phyloP scores from a whole-genome alignment of 2,329 filamentous ascomycete species.

The Colletotrichum liriopes region DNA sequence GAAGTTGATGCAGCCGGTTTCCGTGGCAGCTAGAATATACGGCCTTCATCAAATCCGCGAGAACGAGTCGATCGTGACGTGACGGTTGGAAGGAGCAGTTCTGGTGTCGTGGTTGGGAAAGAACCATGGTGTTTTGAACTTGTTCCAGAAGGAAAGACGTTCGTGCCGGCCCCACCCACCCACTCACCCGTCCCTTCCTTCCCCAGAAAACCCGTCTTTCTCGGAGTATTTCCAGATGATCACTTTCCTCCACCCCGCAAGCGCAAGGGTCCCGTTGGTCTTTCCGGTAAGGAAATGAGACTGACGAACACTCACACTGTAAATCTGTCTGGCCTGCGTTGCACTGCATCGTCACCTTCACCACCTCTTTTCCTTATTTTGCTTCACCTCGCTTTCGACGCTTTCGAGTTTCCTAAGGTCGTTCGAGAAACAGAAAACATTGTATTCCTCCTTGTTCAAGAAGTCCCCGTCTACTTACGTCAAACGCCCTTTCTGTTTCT shows the following conservation, averaged over 20 bases:
- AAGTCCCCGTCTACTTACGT: neutral
- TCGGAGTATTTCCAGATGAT: slow-evolving; percentile 35
- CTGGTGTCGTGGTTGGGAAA: slow-evolving; percentile 27
- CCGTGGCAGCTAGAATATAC: neutral
- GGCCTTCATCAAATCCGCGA: neutral
- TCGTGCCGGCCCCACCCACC: slow-evolving; percentile 32
- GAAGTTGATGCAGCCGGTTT: neutral
- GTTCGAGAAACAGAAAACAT: neutral
- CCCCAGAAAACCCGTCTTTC: slow-evolving; percentile 13
- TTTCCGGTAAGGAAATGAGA: neutral
- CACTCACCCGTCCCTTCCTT: slow-evolving; percentile 26
- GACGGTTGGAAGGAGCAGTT: slow-evolving; percentile 4
- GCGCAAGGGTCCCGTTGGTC: slow-evolving; percentile 9
- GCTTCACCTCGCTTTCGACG: neutral
- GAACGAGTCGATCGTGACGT: slow-evolving; percentile 24
- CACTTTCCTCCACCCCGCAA: slow-evolving; percentile 2
- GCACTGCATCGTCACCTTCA: slow-evolving; percentile 12
- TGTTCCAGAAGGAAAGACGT: slow-evolving; percentile 39
- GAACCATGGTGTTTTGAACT: slow-evolving; percentile 37
- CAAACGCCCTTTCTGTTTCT: neutral
- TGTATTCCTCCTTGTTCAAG: neutral
- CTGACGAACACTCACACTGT: neutral
- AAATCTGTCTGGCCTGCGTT: neutral
- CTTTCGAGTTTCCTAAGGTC: neutral
- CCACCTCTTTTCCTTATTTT: neutral